These are phyloP conservation scores for Claviceps capensis DNA, from an alignment of 2,329 filamentous ascomycete species.

Conservation along the genomic window DNA sequence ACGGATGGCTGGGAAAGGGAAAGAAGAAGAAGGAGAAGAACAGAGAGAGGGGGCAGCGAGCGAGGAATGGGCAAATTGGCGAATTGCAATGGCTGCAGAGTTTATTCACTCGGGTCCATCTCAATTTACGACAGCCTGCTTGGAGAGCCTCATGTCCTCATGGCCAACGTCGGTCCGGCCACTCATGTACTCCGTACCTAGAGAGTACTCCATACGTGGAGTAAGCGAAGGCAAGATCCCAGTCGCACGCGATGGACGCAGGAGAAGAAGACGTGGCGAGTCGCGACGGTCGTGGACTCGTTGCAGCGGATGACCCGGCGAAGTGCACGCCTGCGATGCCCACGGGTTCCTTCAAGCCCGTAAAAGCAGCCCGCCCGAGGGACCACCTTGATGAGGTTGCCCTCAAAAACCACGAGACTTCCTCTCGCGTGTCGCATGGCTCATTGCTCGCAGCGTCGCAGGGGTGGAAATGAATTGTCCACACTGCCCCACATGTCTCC, in stretches of 20 bases:
- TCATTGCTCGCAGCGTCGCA: neutral
- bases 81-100: neutral
- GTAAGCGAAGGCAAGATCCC: no score
- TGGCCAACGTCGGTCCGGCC: neutral
- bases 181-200: no score
- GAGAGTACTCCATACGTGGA: no score
- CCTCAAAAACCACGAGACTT: no score
- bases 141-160: neutral
- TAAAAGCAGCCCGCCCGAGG: no score
- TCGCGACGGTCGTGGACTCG: no score
- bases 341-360: neutral
- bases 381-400: no score
- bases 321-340: neutral
- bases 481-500: conserved; percentile 1
- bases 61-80: neutral
- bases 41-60: neutral
- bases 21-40: neutral
- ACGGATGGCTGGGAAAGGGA: neutral
- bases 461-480: conserved; percentile 10
- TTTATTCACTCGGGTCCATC: neutral
- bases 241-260: no score
- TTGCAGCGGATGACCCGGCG: no score
- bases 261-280: no score
- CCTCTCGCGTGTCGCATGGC: no score
- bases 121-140: neutral